These are phyloP conservation scores for Lactuca sativa DNA, from an alignment of 129 eudicot species.

Conservation along the genomic window DNA sequence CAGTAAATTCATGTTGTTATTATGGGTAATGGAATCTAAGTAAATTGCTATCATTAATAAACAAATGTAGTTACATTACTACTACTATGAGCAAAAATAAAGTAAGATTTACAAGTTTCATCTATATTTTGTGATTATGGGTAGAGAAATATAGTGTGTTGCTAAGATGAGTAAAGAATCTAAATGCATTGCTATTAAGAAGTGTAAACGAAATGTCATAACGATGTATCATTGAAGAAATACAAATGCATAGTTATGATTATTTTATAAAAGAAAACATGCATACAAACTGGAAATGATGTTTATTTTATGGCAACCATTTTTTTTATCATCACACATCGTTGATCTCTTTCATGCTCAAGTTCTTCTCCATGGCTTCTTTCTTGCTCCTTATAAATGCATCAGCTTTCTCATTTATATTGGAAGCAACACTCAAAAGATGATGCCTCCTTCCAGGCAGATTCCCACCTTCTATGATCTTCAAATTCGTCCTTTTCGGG, in stretches of 20 bases:
- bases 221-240: too few relatives aligned
- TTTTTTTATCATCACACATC: slow-evolving; percentile 14
- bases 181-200: too few relatives aligned
- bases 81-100: too few relatives aligned
- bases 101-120: background rate
- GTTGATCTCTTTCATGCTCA: slow-evolving; percentile 20
- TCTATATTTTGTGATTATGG: background rate
- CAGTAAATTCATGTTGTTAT: background rate
- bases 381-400: slow-evolving; percentile 39
- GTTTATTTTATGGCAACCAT: slow-evolving; percentile 21
- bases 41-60: too few relatives aligned
- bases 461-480: slow-evolving; percentile 14
- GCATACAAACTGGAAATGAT: slow-evolving; percentile 15
- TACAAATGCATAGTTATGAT: background rate
- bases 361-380: slow-evolving; percentile 32
- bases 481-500: slow-evolving; percentile 15
- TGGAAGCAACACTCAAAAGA: slow-evolving; percentile 31
- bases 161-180: too few relatives aligned
- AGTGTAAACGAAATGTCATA: too few relatives aligned
- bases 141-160: too few relatives aligned
- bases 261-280: slow-evolving; percentile 4
- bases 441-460: slow-evolving; percentile 35
- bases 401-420: slow-evolving; percentile 42
- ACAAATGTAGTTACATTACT: background rate
- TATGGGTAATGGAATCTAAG: background rate